Percentiles rank a stretch among this genome's conserved stretches.
These are phyloP conservation scores for Skeletonema tropicum DNA, from an alignment of 108 stramenopile genomes.

Conservation along the genomic window DNA sequence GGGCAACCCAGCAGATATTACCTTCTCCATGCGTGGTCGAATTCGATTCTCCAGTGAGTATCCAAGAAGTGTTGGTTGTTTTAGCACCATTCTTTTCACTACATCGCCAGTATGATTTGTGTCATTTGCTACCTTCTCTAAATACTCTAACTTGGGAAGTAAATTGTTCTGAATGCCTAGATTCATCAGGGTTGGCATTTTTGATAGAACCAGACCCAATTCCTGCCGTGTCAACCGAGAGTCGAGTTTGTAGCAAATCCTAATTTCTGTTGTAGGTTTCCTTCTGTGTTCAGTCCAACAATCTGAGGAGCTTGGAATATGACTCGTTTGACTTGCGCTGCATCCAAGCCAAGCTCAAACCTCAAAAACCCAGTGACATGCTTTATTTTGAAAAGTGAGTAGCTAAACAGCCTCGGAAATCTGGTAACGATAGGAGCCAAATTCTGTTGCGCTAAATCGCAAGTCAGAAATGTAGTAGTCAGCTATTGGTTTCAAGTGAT, in stretches of 20 bases:
- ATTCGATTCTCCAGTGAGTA: conserved; percentile 80
- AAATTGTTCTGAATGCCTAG: conserved; percentile 61
- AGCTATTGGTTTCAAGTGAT: conserved; percentile 72
- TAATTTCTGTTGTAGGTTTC: conserved; percentile 62
- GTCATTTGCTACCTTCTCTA: conserved; percentile 39
- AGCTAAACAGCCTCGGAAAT: conserved; percentile 74
- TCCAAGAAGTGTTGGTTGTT: conserved; percentile 73
- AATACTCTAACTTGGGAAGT: conserved; percentile 70
- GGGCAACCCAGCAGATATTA: conserved; percentile 51
- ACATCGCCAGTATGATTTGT: conserved; percentile 7
- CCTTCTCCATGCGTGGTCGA: conserved; percentile 63
- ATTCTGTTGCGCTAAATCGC: conserved; percentile 61
- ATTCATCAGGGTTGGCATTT: conserved; percentile 72
- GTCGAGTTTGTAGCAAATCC: conserved; percentile 54
- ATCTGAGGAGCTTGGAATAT: conserved; percentile 79
- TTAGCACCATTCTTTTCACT: conserved; percentile 52
- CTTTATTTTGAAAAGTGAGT: conserved; percentile 75
- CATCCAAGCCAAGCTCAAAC: conserved; percentile 68
- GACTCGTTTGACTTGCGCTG: conserved; percentile 70
- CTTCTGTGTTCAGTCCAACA: conserved; percentile 55
- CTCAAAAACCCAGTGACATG: conserved; percentile 71
- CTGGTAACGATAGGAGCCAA: conserved; percentile 60
- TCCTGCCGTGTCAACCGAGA: conserved; percentile 34
- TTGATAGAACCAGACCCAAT: conserved; percentile 58
- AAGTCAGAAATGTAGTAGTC: conserved; percentile 68